Percentiles rank a stretch among this genome's conserved stretches.
Evolutionary conservation across 2,329 filamentous ascomycete species (phyloP).

Genomic region (Uncinocarpus reesii): DNA sequence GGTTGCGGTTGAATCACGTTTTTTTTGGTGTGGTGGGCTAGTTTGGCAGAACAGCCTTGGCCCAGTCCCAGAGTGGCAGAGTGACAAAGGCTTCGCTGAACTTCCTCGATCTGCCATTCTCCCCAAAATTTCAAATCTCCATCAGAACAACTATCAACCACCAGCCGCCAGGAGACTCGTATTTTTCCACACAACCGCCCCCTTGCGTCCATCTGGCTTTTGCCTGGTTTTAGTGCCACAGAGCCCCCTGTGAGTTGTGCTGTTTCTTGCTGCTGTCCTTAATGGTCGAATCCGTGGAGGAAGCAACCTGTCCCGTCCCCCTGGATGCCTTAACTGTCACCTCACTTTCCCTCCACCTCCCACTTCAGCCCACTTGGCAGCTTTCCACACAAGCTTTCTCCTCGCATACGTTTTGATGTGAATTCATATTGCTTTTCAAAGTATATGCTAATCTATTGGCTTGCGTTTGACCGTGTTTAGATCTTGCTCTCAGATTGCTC

Average conservation of each 20-base stretch:
- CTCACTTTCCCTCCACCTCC: constrained; percentile 9
- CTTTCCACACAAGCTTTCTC: constrained; percentile 8
- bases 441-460: constrained; percentile 15
- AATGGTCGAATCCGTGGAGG: not conserved
- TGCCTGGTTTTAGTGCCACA: constrained; percentile 1
- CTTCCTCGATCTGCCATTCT: constrained; percentile 26
- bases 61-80: constrained; percentile 8
- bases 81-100: constrained; percentile 34
- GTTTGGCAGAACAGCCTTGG: constrained; percentile 8
- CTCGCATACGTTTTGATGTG: not conserved
- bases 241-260: constrained; percentile 8
- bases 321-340: constrained; percentile 10
- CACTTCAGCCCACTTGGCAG: constrained; percentile 10
- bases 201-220: not conserved
- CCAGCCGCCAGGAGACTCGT: constrained; percentile 15
- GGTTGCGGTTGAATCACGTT: constrained; percentile 10
- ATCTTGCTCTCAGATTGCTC: not conserved
- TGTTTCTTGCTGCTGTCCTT: not conserved
- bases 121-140: constrained; percentile 27
- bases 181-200: constrained; percentile 6
- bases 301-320: constrained; percentile 7
- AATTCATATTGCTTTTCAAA: not conserved
- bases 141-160: constrained; percentile 16
- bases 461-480: constrained; percentile 12
- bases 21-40: constrained; percentile 10